A percentile compares a stretch with the other conserved stretches of the same genome.
phyloP scores from a whole-genome alignment of 2,329 filamentous ascomycete genomes.

The Pestalotiopsis sp. region DNA sequence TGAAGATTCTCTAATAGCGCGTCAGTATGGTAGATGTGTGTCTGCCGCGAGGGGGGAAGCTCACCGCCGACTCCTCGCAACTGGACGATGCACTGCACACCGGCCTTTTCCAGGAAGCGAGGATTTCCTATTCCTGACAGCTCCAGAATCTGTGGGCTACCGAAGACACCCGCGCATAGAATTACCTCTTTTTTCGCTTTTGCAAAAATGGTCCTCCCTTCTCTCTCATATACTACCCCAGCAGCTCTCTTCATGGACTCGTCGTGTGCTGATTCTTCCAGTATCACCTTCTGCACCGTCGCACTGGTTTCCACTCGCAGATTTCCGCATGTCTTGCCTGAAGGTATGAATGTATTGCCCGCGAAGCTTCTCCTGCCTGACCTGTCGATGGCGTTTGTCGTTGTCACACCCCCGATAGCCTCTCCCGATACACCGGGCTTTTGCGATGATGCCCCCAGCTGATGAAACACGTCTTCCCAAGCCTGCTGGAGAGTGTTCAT shows the following conservation, averaged over 20 bases:
- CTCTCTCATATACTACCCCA: slow-evolving; percentile 6
- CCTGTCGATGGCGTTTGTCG: neutral
- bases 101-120: slow-evolving; percentile 33
- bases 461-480: neutral
- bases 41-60: neutral
- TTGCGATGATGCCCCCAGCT: neutral
- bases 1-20: slow-evolving; percentile 25
- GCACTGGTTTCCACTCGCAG: neutral
- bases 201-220: slow-evolving; percentile 18
- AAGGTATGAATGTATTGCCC: neutral
- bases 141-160: slow-evolving; percentile 46
- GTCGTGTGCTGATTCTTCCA: neutral
- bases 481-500: neutral
- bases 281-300: neutral
- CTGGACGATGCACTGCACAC: slow-evolving; percentile 34
- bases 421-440: neutral
- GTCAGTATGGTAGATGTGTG: neutral
- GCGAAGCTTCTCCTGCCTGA: neutral
- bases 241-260: neutral
- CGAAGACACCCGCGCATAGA: slow-evolving; percentile 43
- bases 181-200: slow-evolving; percentile 42
- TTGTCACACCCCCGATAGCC: neutral
- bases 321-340: neutral
- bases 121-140: slow-evolving; percentile 43
- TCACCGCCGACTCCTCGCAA: slow-evolving; percentile 42